Conservation (phyloP, 1,284 basidiomycete species). For the Hemileia vastatrix region DNA sequence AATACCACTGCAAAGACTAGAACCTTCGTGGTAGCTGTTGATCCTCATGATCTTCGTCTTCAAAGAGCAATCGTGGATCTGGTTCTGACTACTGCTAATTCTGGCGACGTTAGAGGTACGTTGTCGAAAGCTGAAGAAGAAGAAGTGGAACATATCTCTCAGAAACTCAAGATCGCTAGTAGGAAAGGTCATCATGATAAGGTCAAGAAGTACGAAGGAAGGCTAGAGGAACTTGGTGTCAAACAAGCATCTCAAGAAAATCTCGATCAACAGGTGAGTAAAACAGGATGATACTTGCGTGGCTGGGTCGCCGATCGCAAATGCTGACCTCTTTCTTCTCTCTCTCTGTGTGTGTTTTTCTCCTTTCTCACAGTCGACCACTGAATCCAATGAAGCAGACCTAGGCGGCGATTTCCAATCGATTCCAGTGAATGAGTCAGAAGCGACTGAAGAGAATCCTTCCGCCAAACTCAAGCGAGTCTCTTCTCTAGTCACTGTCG, state of each 20-base stretch:
- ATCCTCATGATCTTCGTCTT: constrained; percentile 28
- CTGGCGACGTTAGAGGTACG: constrained; percentile 43
- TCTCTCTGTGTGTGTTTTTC: neutral
- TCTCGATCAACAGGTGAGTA: neutral
- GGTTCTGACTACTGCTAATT: too few species aligned
- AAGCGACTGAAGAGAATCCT: neutral
- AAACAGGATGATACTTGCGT: neutral
- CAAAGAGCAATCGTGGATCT: constrained; percentile 29
- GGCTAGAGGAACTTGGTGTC: constrained; percentile 47
- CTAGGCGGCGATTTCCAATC: neutral
- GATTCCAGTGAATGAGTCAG: neutral
- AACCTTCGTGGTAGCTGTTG: constrained; percentile 46
- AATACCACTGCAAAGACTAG: constrained; percentile 48
- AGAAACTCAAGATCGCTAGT: constrained; percentile 50
- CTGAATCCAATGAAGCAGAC: neutral
- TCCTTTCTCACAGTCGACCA: neutral
- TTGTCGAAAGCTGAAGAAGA: constrained; percentile 50
- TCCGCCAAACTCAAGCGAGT: constrained; percentile 28
- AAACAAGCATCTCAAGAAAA: neutral
- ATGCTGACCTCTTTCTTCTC: neutral
- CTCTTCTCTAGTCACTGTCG: constrained; percentile 34
- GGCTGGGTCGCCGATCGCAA: too few species aligned
- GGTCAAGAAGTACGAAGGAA: constrained; percentile 48
- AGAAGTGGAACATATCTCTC: constrained; percentile 49
- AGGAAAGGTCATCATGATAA: constrained; percentile 50